Conservation (phyloP, 805 yeast genomes). For the Wickerhamomyces sydowiorum region DNA sequence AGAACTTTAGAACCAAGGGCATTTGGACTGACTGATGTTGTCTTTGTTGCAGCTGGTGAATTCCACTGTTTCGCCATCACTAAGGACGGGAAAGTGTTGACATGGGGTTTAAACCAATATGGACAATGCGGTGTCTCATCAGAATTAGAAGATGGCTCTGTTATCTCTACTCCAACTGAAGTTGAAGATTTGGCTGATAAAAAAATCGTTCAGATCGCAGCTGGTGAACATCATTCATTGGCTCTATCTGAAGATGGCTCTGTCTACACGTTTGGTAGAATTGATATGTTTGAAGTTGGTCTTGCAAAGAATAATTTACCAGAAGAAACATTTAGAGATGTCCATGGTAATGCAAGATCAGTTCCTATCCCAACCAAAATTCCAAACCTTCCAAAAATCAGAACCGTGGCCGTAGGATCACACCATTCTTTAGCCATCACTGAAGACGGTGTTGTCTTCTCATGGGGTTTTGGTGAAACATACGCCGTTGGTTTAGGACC, state of each 20-base stretch:
- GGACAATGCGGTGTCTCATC: conserved; percentile 91
- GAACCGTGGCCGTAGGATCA: conserved; percentile 72
- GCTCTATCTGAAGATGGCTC: conserved; percentile 71
- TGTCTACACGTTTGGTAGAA: conserved; percentile 82
- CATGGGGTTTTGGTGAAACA: conserved; percentile 99
- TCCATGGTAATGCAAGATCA: conserved; percentile 73
- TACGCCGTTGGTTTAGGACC: conserved; percentile 96
- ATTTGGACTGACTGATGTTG: conserved; percentile 75
- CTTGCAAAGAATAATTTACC: conserved; percentile 64
- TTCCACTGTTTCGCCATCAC: conserved; percentile 93
- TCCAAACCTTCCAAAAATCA: conserved; percentile 48
- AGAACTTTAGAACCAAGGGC: conserved; percentile 75
- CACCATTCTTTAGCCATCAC: conserved; percentile 90
- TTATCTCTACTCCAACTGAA: conserved; percentile 70
- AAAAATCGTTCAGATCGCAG: conserved; percentile 57
- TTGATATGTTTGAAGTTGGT: conserved; percentile 92
- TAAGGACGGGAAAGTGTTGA: conserved; percentile 57
- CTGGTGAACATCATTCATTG: conserved; percentile 93
- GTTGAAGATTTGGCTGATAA: conserved; percentile 59
- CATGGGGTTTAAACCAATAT: conserved; percentile 96
- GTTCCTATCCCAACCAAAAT: conserved; percentile 81
- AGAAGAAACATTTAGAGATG: conserved; percentile 67
- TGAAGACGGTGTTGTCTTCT: conserved; percentile 74
- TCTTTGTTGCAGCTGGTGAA: conserved; percentile 86
- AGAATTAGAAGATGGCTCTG: conserved; percentile 78